Base-by-base conservation (phyloP, 257 asterid genomes). In the Asclepias syriaca region DNA sequence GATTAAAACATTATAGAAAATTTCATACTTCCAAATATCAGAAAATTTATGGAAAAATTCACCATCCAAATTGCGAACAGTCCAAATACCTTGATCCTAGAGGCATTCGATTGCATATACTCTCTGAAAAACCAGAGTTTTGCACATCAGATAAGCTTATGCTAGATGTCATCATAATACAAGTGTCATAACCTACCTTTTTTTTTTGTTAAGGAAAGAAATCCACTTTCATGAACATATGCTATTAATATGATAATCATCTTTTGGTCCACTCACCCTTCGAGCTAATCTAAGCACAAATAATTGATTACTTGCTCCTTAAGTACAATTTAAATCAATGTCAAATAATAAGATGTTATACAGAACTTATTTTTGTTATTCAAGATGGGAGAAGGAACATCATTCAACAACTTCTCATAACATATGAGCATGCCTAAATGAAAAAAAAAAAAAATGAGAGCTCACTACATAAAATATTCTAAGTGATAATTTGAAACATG, bases 101-200 rank as follows among this genome's bases (percentile, higher is more conserved):
- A 88, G 57, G 93, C 89, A 88, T 90, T 90, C 68, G 88, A 85
- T 71, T 86, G 96, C 95, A 86, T 88, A 34, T 90, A 88, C 79
- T 90, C 95, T 56, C 96, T 88, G 32, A 29, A 29, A 29, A 29
- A 29, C 1, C 63, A 77, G 58, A 74, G 49, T 29, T 29, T 29
- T 29, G 32, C 32, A 29, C 32, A 29, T 29, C 32, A 29, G 32
- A 29, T 29, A 29, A 29, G 32, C 32, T 29, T 29, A 29, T 29
- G 32, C 32, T 29, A 29, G 32, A 29, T 0, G 32, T 29, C 2
- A 29, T 2, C 32, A 29, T 29, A 29, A 29, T 29, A 29, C 32
- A 29, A 29, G 32, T 29, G 32, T 2, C 32, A 29, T 29, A 29
- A 29, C 32, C 32, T 29, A 29, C 32, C 32, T 29, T 29, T 29